Percentiles rank a stretch among this genome's conserved stretches.
phyloP scores from a whole-genome alignment of 2,329 filamentous ascomycete species.

The Diaporthe velutina region DNA sequence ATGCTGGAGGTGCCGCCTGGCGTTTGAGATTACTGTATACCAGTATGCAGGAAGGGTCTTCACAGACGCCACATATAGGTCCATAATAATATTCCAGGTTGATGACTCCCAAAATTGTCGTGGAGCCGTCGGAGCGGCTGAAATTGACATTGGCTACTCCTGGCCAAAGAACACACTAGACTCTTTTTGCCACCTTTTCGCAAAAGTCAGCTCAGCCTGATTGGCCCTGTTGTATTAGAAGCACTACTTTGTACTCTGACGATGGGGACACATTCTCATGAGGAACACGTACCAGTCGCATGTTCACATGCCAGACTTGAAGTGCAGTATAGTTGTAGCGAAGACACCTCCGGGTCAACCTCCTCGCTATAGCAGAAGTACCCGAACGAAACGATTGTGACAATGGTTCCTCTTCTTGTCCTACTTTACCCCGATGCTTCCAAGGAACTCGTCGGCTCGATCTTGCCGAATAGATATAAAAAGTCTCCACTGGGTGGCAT shows the following conservation, averaged over 20 bases:
- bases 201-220: neutral
- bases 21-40: neutral
- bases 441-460: neutral
- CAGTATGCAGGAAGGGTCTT: neutral
- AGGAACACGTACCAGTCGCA: neutral
- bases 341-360: neutral
- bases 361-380: neutral
- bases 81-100: neutral
- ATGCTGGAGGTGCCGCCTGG: neutral
- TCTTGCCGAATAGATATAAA: neutral
- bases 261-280: neutral
- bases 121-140: neutral
- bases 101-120: neutral
- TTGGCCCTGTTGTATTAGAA: neutral
- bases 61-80: conserved; percentile 2
- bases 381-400: no score
- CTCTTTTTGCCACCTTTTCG: neutral
- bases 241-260: neutral
- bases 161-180: neutral
- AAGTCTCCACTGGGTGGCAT: neutral
- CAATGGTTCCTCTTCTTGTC: neutral
- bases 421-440: no score
- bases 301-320: neutral
- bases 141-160: neutral
- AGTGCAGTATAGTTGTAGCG: no score